Evolutionary conservation across 2,329 filamentous ascomycete genomes (phyloP).

Genomic region (Harringtonia aguacate): DNA sequence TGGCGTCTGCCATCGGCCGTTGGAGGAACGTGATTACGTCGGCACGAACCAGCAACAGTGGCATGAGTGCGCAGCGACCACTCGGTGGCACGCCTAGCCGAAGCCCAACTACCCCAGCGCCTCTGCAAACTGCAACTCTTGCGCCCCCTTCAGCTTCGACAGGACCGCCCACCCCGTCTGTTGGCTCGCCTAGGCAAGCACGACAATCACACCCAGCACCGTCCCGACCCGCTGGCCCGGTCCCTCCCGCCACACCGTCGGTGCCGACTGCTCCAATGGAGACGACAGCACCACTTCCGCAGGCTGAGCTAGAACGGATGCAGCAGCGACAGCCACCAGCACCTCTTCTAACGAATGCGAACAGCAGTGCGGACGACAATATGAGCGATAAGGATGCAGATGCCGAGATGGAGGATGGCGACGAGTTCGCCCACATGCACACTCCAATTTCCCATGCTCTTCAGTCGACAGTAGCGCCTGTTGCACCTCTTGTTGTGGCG

Average conservation of each 20-base stretch:
- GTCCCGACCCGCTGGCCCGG: not conserved
- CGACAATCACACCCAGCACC: not conserved
- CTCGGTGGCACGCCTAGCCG: conserved; percentile 25
- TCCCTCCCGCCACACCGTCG: not conserved
- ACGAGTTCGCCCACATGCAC: conserved; percentile 40
- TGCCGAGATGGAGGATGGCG: conserved; percentile 47
- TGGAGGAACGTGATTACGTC: conserved; percentile 53
- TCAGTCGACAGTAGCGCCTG: not conserved
- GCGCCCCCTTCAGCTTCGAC: not conserved
- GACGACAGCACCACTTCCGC: conserved; percentile 1
- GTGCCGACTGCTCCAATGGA: not conserved
- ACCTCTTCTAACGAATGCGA: conserved; percentile 1
- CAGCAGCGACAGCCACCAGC: conserved; percentile 9
- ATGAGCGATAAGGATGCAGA: conserved; percentile 34
- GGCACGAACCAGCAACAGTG: conserved; percentile 28
- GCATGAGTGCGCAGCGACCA: conserved; percentile 39
- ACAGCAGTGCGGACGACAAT: conserved; percentile 21
- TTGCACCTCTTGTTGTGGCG: conserved; percentile 16
- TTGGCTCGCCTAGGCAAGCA: not conserved
- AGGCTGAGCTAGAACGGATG: conserved; percentile 6
- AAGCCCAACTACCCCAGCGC: conserved; percentile 1
- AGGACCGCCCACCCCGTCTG: not conserved
- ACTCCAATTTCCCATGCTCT: conserved; percentile 19
- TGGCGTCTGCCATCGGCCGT: conserved; percentile 44
- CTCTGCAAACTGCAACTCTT: not conserved